Percentiles rank a stretch among this genome's conserved stretches.
Conservation (phyloP, 2,329 filamentous ascomycete genomes). For the Cryphonectria naterciae region DNA sequence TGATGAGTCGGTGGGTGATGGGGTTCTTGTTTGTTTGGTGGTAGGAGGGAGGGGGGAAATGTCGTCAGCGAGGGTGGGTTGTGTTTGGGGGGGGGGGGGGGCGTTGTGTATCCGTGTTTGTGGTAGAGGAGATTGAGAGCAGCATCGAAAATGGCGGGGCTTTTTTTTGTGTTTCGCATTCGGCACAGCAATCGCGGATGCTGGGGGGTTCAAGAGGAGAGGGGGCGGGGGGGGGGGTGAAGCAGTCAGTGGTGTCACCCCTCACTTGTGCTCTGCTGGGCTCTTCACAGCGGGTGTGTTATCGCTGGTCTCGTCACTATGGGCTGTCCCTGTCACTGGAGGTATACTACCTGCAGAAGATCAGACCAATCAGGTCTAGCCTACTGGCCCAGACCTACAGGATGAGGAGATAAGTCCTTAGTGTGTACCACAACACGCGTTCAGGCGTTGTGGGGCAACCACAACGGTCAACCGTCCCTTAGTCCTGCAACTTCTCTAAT, state of each 20-base stretch:
- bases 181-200: conserved; percentile 13
- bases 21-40: conserved; percentile 8
- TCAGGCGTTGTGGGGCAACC: conserved; percentile 4
- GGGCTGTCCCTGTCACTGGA: not conserved
- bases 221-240: not conserved
- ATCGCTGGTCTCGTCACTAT: conserved; percentile 5
- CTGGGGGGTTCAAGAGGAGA: not conserved
- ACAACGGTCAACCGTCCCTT: not conserved
- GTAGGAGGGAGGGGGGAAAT: conserved; percentile 9
- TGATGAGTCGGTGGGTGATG: not conserved
- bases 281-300: not conserved
- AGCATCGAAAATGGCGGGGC: conserved; percentile 35
- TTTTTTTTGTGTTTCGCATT: conserved; percentile 40
- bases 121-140: not conserved
- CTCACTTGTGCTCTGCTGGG: conserved; percentile 2
- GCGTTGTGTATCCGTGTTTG: not conserved
- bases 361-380: not conserved
- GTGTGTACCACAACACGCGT: conserved; percentile 1
- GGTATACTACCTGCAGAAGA: not conserved
- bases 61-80: conserved; percentile 21
- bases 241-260: not conserved
- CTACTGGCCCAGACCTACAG: not conserved
- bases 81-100: not conserved
- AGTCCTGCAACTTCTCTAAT: not conserved
- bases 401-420: not conserved